Percentiles rank a stretch among this genome's conserved stretches.
These are phyloP conservation scores for Aspergillus sp. DNA, from an alignment of 2,329 filamentous ascomycete genomes.

Conservation along the genomic window DNA sequence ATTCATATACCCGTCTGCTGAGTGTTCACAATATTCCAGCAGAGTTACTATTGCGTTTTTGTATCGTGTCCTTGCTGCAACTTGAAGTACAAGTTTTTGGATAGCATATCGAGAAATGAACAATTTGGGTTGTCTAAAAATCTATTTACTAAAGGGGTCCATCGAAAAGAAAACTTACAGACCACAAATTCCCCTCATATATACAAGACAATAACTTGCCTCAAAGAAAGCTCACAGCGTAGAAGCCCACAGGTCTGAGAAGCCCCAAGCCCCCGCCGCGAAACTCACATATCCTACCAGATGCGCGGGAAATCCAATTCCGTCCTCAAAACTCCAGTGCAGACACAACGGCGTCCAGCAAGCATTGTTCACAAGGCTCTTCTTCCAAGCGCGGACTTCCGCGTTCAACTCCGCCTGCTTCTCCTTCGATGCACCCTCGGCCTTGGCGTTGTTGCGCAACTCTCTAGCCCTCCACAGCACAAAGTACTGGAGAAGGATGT, in stretches of 20 bases:
- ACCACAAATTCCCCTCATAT: slow-evolving; percentile 3
- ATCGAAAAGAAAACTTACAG: neutral
- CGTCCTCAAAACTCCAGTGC: slow-evolving; percentile 75
- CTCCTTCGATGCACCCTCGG: slow-evolving; percentile 24
- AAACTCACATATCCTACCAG: slow-evolving; percentile 60
- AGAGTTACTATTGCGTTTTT: neutral
- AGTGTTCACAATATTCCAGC: neutral
- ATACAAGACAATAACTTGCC: neutral
- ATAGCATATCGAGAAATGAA: neutral
- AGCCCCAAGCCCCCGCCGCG: slow-evolving; percentile 47
- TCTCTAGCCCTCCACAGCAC: slow-evolving; percentile 55
- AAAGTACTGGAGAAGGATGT: slow-evolving; percentile 73
- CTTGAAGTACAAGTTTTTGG: neutral
- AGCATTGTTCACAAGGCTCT: slow-evolving; percentile 63
- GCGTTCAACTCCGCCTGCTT: slow-evolving; percentile 31
- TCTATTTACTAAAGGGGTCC: neutral
- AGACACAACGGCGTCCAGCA: slow-evolving; percentile 80
- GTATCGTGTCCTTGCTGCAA: neutral
- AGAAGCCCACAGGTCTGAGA: slow-evolving; percentile 47
- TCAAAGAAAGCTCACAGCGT: slow-evolving; percentile 27
- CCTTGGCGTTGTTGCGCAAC: slow-evolving; percentile 32
- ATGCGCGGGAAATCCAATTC: slow-evolving; percentile 58
- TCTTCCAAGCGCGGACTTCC: slow-evolving; percentile 59
- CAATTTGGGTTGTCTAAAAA: neutral
- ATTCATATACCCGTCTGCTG: neutral